These are phyloP conservation scores for Cyclotella sp. DNA, from an alignment of 108 stramenopile species.

Conservation along the genomic window DNA sequence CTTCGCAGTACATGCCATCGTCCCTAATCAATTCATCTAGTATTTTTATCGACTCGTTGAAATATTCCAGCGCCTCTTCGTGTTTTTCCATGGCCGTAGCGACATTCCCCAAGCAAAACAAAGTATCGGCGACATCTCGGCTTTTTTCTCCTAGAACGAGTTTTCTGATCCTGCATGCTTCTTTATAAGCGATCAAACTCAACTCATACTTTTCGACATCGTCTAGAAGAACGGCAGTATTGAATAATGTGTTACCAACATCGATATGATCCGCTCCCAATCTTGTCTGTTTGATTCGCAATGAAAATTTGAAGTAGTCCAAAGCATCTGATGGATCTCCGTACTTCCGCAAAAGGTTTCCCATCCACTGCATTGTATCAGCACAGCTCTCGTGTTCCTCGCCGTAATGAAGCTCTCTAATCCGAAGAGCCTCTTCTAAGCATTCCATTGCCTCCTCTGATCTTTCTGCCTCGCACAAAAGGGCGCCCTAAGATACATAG, in stretches of 20 bases:
- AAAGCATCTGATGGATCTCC: conserved; percentile 54
- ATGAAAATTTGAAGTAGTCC: conserved; percentile 57
- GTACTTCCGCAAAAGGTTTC: conserved; percentile 54
- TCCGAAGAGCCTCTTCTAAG: conserved; percentile 57
- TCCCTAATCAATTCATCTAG: conserved; percentile 30
- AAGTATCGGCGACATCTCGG: conserved; percentile 55
- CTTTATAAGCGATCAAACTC: conserved; percentile 55
- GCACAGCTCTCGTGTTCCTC: conserved; percentile 59
- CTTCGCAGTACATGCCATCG: conserved; percentile 27
- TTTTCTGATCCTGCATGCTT: conserved; percentile 52
- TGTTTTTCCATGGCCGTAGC: conserved; percentile 50
- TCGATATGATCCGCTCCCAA: conserved; percentile 54
- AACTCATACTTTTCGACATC: conserved; percentile 57
- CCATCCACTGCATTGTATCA: conserved; percentile 64
- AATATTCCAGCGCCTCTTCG: conserved; percentile 47
- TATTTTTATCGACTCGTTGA: conserved; percentile 46
- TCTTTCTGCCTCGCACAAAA: conserved; percentile 53
- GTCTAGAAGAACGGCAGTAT: conserved; percentile 58
- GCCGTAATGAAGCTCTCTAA: conserved; percentile 50
- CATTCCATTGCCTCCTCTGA: conserved; percentile 56
- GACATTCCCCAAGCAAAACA: conserved; percentile 61
- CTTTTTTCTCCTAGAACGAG: conserved; percentile 41
- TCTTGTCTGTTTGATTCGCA: conserved; percentile 51
- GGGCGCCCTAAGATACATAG: conserved; percentile 35
- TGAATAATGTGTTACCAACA: conserved; percentile 59